A percentile compares a stretch with the other conserved stretches of the same genome.
Conservation (phyloP, 106 monocot species). For the Allium fistulosum region DNA sequence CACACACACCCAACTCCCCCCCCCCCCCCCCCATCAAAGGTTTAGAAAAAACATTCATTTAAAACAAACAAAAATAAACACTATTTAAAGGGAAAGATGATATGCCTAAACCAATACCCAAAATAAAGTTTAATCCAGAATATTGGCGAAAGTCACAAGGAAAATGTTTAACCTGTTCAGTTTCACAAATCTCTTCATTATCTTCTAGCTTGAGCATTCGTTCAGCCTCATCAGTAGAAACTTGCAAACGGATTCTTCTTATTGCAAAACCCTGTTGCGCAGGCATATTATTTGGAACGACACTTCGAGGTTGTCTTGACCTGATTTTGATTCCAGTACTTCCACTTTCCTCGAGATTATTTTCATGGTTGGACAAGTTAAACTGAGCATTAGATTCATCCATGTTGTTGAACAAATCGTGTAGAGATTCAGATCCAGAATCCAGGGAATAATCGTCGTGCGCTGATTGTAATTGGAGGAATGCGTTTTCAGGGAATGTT, state of each 20-base stretch:
- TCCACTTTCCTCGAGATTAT: conserved; percentile 22
- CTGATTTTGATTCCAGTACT: conserved; percentile 14
- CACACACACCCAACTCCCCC: too few species aligned
- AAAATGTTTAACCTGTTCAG: neutral
- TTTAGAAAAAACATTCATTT: too few species aligned
- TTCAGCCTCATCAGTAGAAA: neutral
- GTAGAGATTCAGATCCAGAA: conserved; percentile 28
- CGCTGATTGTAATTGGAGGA: conserved; percentile 12
- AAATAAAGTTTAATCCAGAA: neutral
- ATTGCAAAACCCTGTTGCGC: conserved; percentile 18
- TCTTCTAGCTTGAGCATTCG: too few species aligned
- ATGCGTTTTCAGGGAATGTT: conserved; percentile 5
- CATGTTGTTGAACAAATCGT: conserved; percentile 20
- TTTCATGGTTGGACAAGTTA: conserved; percentile 1
- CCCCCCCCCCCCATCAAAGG: too few species aligned
- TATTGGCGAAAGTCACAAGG: neutral
- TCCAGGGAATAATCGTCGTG: conserved; percentile 23
- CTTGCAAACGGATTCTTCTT: conserved; percentile 22
- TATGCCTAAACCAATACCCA: neutral
- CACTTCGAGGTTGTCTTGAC: neutral
- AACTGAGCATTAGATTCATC: conserved; percentile 13
- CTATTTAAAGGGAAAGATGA: too few species aligned
- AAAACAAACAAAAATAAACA: too few species aligned
- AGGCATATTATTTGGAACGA: neutral
- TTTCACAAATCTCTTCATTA: conserved; percentile 1